Conservation (phyloP, 2,329 filamentous ascomycete species). For the Penicillium sp. region DNA sequence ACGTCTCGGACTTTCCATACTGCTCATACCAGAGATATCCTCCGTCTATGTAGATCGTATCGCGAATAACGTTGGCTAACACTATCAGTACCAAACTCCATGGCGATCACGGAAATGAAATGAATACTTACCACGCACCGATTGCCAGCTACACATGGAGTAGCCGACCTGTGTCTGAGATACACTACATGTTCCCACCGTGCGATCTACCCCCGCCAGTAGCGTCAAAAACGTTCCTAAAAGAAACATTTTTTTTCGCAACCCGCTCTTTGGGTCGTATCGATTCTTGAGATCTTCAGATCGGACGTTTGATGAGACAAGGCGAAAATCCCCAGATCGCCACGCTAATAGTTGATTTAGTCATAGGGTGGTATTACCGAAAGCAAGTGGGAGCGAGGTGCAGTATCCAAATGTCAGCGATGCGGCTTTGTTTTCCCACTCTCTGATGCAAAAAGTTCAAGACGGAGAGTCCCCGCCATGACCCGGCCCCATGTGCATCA, state of each 20-base stretch:
- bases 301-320: background rate
- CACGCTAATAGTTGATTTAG: background rate
- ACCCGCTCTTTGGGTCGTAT: background rate
- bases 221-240: background rate
- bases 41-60: conserved; percentile 19
- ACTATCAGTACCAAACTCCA: background rate
- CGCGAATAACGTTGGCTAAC: conserved; percentile 19
- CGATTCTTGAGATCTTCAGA: background rate
- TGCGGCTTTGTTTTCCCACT: conserved; percentile 1
- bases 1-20: conserved; percentile 4
- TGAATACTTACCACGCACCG: background rate
- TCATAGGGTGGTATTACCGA: background rate
- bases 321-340: background rate
- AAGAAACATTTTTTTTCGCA: background rate
- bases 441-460: background rate
- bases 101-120: background rate
- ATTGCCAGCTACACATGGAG: background rate
- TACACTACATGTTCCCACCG: background rate
- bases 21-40: conserved; percentile 13
- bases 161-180: background rate
- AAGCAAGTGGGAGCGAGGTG: background rate
- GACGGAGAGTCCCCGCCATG: background rate
- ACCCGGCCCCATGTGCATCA: background rate
- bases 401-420: background rate
- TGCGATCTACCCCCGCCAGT: background rate